Base-by-base conservation (phyloP, 2,329 filamentous ascomycete species). In the Stagonosporopsis rhizophila region DNA sequence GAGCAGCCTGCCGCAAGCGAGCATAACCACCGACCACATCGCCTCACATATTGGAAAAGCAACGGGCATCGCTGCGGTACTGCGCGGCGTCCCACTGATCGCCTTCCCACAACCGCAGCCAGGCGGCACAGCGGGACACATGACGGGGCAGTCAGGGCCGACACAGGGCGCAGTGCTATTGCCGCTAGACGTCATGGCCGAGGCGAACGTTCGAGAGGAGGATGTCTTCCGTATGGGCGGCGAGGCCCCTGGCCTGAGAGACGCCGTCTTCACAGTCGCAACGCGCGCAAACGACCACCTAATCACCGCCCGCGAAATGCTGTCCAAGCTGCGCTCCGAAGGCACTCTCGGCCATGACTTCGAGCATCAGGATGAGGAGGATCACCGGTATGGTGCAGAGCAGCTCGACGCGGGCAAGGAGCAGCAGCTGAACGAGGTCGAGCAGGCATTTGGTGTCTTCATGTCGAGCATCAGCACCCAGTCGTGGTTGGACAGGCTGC, bases 1-100 rank as follows among this genome's bases (percentile, higher is more conserved):
- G 34, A 91, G 91, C 17, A 83, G 89, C 6, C 78, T 97, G 53
- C 90, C 92, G 0, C 81, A 97, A 69, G 85, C 87, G 9, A 96
- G 91, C 1, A 83, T 96, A 68, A 89, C 93, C 22, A 87, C 92
- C 38, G 95, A 99, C 70, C 95, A 99, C 77, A 82, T 99, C 17
- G 94, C 94, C 8, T 96, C 91, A 51, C 95, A 99, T 75, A 90
- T 98, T 55, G 95, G 95, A 48, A 99, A 99, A 72, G 93, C 95
- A 0, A 89, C 87, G 44, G 95, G 95, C 8, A 97, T 99, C 51
- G 84, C 88, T 2, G 89, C 94, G 1, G 85, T 96, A 0, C 80
- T 99, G n/a, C 85, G 94, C 37, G 94, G 95, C 0, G 82, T 98
- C 11, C 93, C 95, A 0, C 76, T 98, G 2, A 83, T 98, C n/a